Conservation (phyloP, 768 basidiomycete species). For the Mycena pura region DNA sequence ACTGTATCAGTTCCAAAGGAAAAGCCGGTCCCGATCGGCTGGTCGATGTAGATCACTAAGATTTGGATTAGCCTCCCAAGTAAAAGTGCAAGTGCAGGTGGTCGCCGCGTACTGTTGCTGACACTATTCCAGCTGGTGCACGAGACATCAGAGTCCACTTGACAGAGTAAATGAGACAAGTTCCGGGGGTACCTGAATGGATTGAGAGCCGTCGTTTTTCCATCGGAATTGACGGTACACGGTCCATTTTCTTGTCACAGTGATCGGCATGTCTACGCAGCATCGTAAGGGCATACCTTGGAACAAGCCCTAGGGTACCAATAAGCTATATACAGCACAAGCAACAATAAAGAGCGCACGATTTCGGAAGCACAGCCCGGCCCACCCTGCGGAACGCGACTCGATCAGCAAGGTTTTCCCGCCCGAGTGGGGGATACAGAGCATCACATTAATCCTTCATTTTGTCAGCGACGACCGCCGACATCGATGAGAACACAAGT, state of each 20-base stretch:
- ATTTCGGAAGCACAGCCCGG: constrained; percentile 72
- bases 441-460: constrained; percentile 37
- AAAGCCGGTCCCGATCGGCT: constrained; percentile 72
- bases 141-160: not conserved
- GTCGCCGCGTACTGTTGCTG: constrained; percentile 57
- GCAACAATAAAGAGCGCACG: constrained; percentile 26
- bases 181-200: constrained; percentile 55
- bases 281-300: constrained; percentile 47
- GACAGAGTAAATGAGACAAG: not conserved
- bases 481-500: constrained; percentile 7
- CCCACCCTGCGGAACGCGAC: too few relatives aligned
- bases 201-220: constrained; percentile 58
- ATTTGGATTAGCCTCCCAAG: not conserved
- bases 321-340: not conserved
- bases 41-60: constrained; percentile 73
- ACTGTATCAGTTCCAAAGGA: constrained; percentile 63
- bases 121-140: constrained; percentile 66
- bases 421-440: too few relatives aligned
- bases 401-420: too few relatives aligned
- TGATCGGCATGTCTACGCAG: not conserved
- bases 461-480: not conserved
- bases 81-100: not conserved
- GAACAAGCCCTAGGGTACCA: constrained; percentile 48
- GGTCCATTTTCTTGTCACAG: constrained; percentile 62
- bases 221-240: constrained; percentile 63